A percentile compares a stretch with the other conserved stretches of the same genome.
phyloP scores from a whole-genome alignment of 495 filamentous ascomycete genomes.

The Penicillium pancosmium region DNA sequence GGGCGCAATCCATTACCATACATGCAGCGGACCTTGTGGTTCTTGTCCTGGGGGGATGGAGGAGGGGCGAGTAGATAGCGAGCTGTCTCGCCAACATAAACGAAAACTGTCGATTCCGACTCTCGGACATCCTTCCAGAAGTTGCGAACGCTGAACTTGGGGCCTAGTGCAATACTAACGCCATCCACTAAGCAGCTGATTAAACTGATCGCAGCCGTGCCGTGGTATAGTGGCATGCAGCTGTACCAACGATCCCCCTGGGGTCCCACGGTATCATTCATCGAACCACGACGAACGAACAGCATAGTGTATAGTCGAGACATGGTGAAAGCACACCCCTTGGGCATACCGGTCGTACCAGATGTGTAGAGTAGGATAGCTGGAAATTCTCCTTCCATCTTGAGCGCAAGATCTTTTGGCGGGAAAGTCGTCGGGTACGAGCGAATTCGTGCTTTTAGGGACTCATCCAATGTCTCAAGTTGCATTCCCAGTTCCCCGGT shows the following conservation, averaged over 20 bases:
- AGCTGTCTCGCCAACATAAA: slow-evolving; percentile 83
- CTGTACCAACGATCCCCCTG: slow-evolving; percentile 67
- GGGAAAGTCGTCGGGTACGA: slow-evolving; percentile 50
- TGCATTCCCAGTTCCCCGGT: slow-evolving; percentile 56
- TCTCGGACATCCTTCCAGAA: slow-evolving; percentile 80
- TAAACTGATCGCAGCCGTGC: slow-evolving; percentile 63
- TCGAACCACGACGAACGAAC: slow-evolving; percentile 24
- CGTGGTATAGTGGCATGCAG: slow-evolving; percentile 84
- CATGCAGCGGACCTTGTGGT: slow-evolving; percentile 68
- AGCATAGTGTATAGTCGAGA: slow-evolving; percentile 34
- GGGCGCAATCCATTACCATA: slow-evolving; percentile 79
- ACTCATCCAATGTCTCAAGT: slow-evolving; percentile 52
- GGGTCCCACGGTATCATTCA: slow-evolving; percentile 39
- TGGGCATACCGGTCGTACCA: slow-evolving; percentile 69
- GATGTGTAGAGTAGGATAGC: slow-evolving; percentile 71
- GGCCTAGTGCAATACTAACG: slow-evolving; percentile 65
- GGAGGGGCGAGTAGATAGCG: slow-evolving; percentile 75
- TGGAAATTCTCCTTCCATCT: slow-evolving; percentile 52
- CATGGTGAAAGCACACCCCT: slow-evolving; percentile 59
- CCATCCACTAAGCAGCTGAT: slow-evolving; percentile 59
- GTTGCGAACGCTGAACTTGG: slow-evolving; percentile 66
- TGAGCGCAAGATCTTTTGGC: slow-evolving; percentile 31
- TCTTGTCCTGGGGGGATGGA: slow-evolving; percentile 61
- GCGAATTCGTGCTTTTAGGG: slow-evolving; percentile 50
- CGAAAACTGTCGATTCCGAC: slow-evolving; percentile 67